These are phyloP conservation scores for Nicotiana otophora DNA, from an alignment of 257 asterid genomes.

Conservation along the genomic window DNA sequence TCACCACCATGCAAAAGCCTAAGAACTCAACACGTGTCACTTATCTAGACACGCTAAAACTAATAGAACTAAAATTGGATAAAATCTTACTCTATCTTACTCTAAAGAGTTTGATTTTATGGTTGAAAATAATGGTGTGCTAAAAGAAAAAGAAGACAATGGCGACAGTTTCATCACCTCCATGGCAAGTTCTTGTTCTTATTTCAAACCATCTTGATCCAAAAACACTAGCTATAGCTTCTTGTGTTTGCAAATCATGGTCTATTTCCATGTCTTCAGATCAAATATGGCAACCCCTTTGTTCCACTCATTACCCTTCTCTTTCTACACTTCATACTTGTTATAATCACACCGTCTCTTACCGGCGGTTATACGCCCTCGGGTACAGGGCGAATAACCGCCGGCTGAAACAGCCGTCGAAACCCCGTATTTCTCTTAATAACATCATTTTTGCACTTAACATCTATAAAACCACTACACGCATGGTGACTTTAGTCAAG, in stretches of 20 bases:
- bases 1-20: not conserved
- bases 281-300: slow-evolving; percentile 70
- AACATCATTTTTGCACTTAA: slow-evolving; percentile 47
- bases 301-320: slow-evolving; percentile 54
- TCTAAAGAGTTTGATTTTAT: not conserved
- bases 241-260: slow-evolving; percentile 74
- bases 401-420: slow-evolving; percentile 31
- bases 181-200: slow-evolving; percentile 65
- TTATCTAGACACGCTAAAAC: not conserved
- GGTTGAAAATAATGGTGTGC: not conserved
- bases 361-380: slow-evolving; percentile 45
- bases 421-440: slow-evolving; percentile 44
- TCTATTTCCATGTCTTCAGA: slow-evolving; percentile 50
- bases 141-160: not conserved
- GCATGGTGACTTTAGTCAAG: slow-evolving; percentile 19
- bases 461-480: slow-evolving; percentile 14
- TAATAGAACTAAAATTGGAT: not conserved
- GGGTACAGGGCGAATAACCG: slow-evolving; percentile 47
- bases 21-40: not conserved
- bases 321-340: slow-evolving; percentile 44
- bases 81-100: not conserved
- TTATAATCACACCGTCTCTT: slow-evolving; percentile 21
- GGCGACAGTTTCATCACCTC: slow-evolving; percentile 25
- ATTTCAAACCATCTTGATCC: slow-evolving; percentile 58
- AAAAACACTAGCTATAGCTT: slow-evolving; percentile 47